Conservation (phyloP, 371 early-diverging fungal genomes). For the Nematocida major region DNA sequence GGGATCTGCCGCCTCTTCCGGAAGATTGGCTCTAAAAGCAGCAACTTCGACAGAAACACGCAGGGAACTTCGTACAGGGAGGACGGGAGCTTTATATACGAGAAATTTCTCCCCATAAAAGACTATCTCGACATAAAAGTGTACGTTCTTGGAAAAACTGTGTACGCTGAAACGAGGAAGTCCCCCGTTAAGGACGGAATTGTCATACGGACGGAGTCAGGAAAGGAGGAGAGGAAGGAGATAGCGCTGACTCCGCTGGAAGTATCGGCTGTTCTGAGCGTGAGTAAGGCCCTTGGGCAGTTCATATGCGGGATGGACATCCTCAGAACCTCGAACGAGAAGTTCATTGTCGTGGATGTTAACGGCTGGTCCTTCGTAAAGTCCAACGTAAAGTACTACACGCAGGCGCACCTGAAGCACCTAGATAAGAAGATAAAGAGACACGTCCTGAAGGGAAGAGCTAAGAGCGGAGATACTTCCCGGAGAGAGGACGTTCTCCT, state of each 20-base stretch:
- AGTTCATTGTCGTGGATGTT: conserved; percentile 88
- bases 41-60: conserved; percentile 74
- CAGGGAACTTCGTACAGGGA: conserved; percentile 66
- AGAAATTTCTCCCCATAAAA: conserved; percentile 81
- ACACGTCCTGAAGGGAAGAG: neutral
- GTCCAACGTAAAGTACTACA: conserved; percentile 79
- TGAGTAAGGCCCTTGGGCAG: conserved; percentile 73
- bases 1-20: conserved; percentile 83
- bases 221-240: conserved; percentile 85
- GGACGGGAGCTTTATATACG: conserved; percentile 77
- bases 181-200: conserved; percentile 92
- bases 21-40: conserved; percentile 88
- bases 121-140: conserved; percentile 90
- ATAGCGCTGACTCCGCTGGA: conserved; percentile 75
- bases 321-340: conserved; percentile 69
- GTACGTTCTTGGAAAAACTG: conserved; percentile 81
- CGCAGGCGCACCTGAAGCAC: conserved; percentile 19
- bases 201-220: conserved; percentile 83
- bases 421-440: conserved; percentile 34
- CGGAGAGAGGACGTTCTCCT: neutral
- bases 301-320: conserved; percentile 88
- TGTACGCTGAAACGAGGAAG: conserved; percentile 93
- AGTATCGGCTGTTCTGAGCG: conserved; percentile 72
- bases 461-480: neutral
- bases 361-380: conserved; percentile 99